Base-by-base conservation (phyloP, 441 rosid species). In the Populus tomentosa region DNA sequence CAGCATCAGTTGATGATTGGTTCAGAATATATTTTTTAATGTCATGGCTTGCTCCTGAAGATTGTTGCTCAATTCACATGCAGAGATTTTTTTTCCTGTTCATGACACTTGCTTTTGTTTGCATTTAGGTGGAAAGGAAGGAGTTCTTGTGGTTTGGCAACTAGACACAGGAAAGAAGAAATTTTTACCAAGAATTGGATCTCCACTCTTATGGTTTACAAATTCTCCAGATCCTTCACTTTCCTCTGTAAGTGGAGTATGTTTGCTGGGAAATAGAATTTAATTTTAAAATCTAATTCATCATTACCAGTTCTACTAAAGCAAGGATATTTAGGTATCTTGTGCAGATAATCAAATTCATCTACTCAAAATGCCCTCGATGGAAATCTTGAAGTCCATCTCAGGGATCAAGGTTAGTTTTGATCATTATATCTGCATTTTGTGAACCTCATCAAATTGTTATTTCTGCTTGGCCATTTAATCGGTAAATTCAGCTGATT, bases 141-240 rank as follows among this genome's bases (percentile, higher is more conserved):
- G 99, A 56, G 99, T 94, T 73, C 94, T 97, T 78, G 99, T 97
- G 63, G 98, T 94, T 80, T 97, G 99, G 98, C 98, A 92, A 83
- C 81, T 97, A 75, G 98, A 94, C 81, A 89, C 98, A 2, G 98
- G 99, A 86, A 94, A 94, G 89, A 94, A 97, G 91, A 94, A 93
- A 64, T 94, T 90, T 75, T 84, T 97, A 80, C 99, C 99, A 38
- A 87, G 98, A 70, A 91, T 97, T 36, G 98, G 98, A 32, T 92
- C 98, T 79, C 98, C 99, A 66, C 93, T 97, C 72, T 71, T 91
- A 74, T 90, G 88, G 82, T 92, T 87, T 80, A 83, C 84, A 35
- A 86, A 82, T 79, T 93, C 98, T 77, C 93, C 91, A 1, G 95
- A 93, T 82, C 97, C 97, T 56, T 85, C 93, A 42, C 90, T 94